phyloP scores from a whole-genome alignment of 306 rosid species.

The Fragaria vesca region DNA sequence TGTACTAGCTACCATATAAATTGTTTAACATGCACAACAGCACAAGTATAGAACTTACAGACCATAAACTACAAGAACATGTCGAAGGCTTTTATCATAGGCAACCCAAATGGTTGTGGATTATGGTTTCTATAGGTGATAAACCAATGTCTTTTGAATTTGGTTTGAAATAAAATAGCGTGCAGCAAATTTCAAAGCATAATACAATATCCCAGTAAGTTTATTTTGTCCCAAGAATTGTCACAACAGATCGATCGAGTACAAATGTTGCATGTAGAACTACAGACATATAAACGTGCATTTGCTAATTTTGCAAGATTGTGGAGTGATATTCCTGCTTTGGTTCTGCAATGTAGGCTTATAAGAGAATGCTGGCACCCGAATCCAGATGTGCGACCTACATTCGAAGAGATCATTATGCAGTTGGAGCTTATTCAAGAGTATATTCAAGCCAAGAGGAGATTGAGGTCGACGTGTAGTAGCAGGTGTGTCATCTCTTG shows the following conservation, averaged over 20 bases:
- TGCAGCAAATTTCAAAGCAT: too few relatives aligned
- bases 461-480: background rate
- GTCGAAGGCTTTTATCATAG: too few relatives aligned
- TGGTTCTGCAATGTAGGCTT: slow-evolving; percentile 16
- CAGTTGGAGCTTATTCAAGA: slow-evolving; percentile 14
- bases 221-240: too few relatives aligned
- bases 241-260: too few relatives aligned
- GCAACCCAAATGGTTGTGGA: background rate
- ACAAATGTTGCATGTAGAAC: too few relatives aligned
- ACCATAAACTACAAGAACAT: background rate
- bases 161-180: background rate
- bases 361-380: slow-evolving; percentile 28
- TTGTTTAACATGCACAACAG: background rate
- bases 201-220: too few relatives aligned
- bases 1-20: background rate
- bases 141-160: background rate
- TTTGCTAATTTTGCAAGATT: background rate
- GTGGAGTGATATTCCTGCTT: background rate
- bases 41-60: background rate
- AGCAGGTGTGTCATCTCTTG: slow-evolving; percentile 15
- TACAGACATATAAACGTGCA: background rate
- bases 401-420: slow-evolving; percentile 24
- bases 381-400: slow-evolving; percentile 24
- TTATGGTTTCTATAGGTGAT: background rate
- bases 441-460: background rate